Evolutionary conservation across 2,329 filamentous ascomycete genomes (phyloP), one percentile per base, ranked within the genome.

Genomic region (Davidsoniella australis): DNA sequence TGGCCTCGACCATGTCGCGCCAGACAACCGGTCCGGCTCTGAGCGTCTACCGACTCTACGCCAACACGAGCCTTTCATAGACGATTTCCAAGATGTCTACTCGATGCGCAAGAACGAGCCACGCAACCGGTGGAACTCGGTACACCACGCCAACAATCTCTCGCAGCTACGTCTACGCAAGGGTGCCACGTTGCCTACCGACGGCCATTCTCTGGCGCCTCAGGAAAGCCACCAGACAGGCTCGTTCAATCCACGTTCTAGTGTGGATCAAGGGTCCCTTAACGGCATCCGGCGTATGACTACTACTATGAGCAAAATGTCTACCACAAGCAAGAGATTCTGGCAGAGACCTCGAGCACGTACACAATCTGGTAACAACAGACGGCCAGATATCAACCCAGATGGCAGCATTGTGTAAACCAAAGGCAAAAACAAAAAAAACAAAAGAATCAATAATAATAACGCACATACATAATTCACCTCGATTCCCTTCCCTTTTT

Each of bases 71-170:
- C 46, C 55, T 10, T 58, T 65, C 44, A 12, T 33, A 1, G 61
- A 61, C 37, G 61, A 72, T 55, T 68, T 68, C 60, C 62, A 67
- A 49, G 65, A 71, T 47, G 66, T 72, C 0, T 72, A 54, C 45
- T 49, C 52, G 7, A 45, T 50, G 51, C 51, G 51, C 39, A 49
- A 50, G 36, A 49, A 41, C 14, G 41, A 40, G 33, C 37, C 37
- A 14, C 17, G 42, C 0, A 47, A 47, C 18, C 42, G 51, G 14
- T 49, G 47, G 51, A 49, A 53, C 45, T 47, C 51, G 18, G 43
- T 47, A 8, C 23, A 46, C 14, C 43, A 33, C 9, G 37, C 38
- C 5, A 48, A 49, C 20, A 45, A 50, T 18, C 37, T 40, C 3
- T 29, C 50, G 14, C 46, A 49, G 18, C 24, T 52, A 14, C 46